Evolutionary conservation across 2,329 filamentous ascomycete genomes (phyloP).

Genomic region (Cercospora berteroae): DNA sequence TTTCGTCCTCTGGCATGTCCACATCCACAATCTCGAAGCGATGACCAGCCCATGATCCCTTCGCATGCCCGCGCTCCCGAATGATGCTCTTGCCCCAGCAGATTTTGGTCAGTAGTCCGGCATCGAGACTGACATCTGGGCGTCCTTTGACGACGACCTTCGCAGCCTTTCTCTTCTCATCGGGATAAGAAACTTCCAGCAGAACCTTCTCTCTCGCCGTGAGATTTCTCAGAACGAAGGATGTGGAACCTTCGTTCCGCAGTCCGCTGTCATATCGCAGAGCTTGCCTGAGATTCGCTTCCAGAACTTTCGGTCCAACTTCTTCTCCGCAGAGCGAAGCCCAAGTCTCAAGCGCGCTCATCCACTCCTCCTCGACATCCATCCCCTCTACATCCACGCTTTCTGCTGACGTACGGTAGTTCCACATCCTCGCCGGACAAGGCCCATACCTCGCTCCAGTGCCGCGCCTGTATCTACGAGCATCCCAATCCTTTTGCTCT

Average conservation of each 20-base stretch:
- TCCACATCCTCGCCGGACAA: background rate
- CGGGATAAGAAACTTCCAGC: no score
- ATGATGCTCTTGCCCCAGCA: background rate
- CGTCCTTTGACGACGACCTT: background rate
- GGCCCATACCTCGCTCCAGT: background rate
- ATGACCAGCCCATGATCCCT: background rate
- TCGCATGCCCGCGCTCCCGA: background rate
- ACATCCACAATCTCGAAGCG: background rate
- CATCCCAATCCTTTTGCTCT: background rate
- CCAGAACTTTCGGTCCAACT: background rate
- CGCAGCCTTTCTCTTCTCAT: no score
- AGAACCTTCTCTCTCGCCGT: no score
- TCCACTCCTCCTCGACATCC: background rate
- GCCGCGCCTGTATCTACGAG: background rate
- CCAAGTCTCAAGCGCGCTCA: background rate
- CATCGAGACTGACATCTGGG: background rate
- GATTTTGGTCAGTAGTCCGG: background rate
- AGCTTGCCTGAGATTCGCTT: background rate
- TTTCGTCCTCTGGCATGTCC: background rate
- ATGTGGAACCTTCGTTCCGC: no score
- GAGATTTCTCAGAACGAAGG: no score
- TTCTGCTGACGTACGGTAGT: background rate
- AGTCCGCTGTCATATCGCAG: no score
- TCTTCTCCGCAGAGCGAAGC: background rate
- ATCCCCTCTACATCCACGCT: background rate